Evolutionary conservation across 148 eudicot species (phyloP), one percentile per base, ranked within the genome.

Genomic region (Heliamphora exappendiculata): DNA sequence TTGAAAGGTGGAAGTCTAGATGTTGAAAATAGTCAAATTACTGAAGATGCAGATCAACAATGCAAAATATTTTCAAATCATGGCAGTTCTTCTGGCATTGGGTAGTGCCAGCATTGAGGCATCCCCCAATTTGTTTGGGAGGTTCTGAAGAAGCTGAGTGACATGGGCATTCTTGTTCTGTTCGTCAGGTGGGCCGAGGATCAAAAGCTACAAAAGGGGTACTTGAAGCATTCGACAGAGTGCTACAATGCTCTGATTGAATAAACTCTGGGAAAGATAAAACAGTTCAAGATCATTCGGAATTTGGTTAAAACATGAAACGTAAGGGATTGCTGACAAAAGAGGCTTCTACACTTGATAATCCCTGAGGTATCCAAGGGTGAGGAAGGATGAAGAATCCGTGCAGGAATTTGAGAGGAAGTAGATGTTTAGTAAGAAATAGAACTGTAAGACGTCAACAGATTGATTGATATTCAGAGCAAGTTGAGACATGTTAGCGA

Each of bases 231-330:
- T 16, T 51, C 55, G 20, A 51, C 20, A 51, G n/a, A n/a, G n/a
- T n/a, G n/a, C n/a, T n/a, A n/a, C n/a, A n/a, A n/a, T n/a, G n/a
- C n/a, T n/a, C n/a, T n/a, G n/a, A n/a, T n/a, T n/a, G n/a, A n/a
- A n/a, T n/a, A n/a, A n/a, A n/a, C n/a, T n/a, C n/a, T n/a, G n/a
- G n/a, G n/a, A n/a, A n/a, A n/a, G 55, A 51, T 51, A 12, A 58
- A 58, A 33, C 19, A 28, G 33, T 58, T 58, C 33, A 58, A 58
- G 34, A 10, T 58, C 33, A 78, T 91, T 8, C 87, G 55, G 55
- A 51, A 51, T 51, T 50, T 16, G 5, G 54, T 22, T 22, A 53
- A 51, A 53, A 53, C 22, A 53, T 54, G 58, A 54, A 54, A n/a
- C n/a, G n/a, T n/a, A n/a, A n/a, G n/a, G n/a, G n/a, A n/a, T n/a